A percentile compares a stretch with the other conserved stretches of the same genome.
phyloP scores from a whole-genome alignment of 2,329 filamentous ascomycete genomes.

The Botryotinia convoluta region DNA sequence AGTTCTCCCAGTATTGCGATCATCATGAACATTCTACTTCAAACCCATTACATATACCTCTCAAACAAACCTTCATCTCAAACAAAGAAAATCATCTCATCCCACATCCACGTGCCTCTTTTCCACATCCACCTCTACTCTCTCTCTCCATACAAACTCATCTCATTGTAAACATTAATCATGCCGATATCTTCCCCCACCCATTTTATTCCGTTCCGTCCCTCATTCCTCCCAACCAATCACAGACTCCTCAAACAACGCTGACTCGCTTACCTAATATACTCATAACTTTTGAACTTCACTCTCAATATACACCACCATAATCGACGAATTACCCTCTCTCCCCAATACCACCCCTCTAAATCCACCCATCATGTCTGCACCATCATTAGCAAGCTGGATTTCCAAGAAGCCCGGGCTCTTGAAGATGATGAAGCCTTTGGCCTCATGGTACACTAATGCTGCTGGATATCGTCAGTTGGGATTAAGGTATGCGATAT shows the following conservation, averaged over 20 bases:
- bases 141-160: neutral
- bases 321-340: neutral
- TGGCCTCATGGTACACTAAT: conserved; percentile 85
- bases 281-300: conserved; percentile 19
- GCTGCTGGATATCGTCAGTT: conserved; percentile 90
- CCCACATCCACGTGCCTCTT: neutral
- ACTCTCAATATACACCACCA: conserved; percentile 21
- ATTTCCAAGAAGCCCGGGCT: conserved; percentile 86
- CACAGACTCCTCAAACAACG: neutral
- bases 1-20: neutral
- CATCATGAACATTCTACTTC: neutral
- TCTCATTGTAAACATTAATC: neutral
- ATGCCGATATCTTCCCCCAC: conserved; percentile 1
- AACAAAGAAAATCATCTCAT: conserved; percentile 8
- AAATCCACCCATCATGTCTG: conserved; percentile 36
- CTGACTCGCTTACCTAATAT: conserved; percentile 17
- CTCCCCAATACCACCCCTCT: neutral
- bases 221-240: neutral
- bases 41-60: neutral
- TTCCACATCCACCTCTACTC: neutral
- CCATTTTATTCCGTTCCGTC: conserved; percentile 9
- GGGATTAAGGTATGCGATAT: conserved; percentile 70
- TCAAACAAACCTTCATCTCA: neutral
- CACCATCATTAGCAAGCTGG: conserved; percentile 65
- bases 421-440: conserved; percentile 70